A percentile compares a stretch with the other conserved stretches of the same genome.
These are phyloP conservation scores for Flaveria ramosissima DNA, from an alignment of 129 eudicot genomes.

Conservation along the genomic window DNA sequence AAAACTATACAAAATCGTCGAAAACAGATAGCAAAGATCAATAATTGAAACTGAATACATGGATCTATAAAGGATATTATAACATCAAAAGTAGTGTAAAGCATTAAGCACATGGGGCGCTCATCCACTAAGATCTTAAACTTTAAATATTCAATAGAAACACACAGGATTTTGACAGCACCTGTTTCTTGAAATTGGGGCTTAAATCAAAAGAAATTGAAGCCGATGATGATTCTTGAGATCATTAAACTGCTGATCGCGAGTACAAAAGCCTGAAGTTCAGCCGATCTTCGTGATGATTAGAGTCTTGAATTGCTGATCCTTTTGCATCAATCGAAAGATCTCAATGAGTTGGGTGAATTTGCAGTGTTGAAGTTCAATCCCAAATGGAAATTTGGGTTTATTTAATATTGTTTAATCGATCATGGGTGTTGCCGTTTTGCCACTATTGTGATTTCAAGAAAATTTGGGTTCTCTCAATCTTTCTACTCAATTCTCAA, in stretches of 20 bases:
- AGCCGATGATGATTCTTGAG: slow-evolving; percentile 21
- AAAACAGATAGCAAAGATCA: slow-evolving; percentile 27
- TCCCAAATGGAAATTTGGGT: neutral
- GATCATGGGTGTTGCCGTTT: slow-evolving; percentile 21
- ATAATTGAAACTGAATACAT: slow-evolving; percentile 23
- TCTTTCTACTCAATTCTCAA: slow-evolving; percentile 26
- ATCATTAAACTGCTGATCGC: slow-evolving; percentile 13
- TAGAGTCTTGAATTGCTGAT: slow-evolving; percentile 23
- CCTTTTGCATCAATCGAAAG: slow-evolving; percentile 1
- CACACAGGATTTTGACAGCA: slow-evolving; percentile 26
- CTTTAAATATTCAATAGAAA: slow-evolving; percentile 2
- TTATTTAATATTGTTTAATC: neutral
- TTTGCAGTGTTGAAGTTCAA: slow-evolving; percentile 17
- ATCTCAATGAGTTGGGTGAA: slow-evolving; percentile 5
- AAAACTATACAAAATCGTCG: neutral
- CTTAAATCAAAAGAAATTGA: slow-evolving; percentile 25
- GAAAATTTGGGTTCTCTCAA: slow-evolving; percentile 17
- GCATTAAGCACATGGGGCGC: slow-evolving; percentile 35
- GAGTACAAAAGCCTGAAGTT: slow-evolving; percentile 17
- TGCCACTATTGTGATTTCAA: neutral
- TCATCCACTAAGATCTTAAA: slow-evolving; percentile 30
- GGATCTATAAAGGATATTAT: slow-evolving; percentile 28
- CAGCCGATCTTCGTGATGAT: slow-evolving; percentile 24
- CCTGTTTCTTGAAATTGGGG: slow-evolving; percentile 39
- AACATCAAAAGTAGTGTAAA: slow-evolving; percentile 27